A percentile compares a stretch with the other conserved stretches of the same genome.
Conservation (phyloP, 108 stramenopile genomes). For the Cyclostephanos tholiformis region DNA sequence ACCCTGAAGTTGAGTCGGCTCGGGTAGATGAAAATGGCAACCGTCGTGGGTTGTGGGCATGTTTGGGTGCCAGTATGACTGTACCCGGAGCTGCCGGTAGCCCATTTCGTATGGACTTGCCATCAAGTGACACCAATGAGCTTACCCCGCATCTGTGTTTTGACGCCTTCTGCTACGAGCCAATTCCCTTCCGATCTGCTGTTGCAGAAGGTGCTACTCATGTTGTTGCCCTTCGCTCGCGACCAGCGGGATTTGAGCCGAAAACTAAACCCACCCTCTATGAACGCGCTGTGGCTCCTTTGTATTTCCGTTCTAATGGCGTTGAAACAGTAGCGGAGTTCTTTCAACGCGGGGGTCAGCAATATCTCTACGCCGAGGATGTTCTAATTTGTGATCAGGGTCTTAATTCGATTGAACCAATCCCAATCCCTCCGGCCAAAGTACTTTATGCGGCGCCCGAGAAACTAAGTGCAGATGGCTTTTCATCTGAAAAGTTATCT, state of each 20-base stretch:
- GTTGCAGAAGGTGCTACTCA: constrained; percentile 84
- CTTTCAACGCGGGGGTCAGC: constrained; percentile 81
- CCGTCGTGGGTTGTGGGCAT: constrained; percentile 75
- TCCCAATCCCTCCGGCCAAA: constrained; percentile 71
- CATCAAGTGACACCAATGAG: constrained; percentile 20
- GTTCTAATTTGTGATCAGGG: constrained; percentile 71
- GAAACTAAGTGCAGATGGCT: constrained; percentile 15
- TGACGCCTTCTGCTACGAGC: constrained; percentile 88
- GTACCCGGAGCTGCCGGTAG: constrained; percentile 84
- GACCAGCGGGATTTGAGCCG: constrained; percentile 62
- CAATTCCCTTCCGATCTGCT: constrained; percentile 76
- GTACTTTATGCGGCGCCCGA: constrained; percentile 64
- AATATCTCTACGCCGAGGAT: constrained; percentile 83
- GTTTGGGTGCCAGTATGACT: constrained; percentile 78
- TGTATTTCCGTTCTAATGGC: constrained; percentile 74
- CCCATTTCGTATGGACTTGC: constrained; percentile 57
- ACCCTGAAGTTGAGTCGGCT: constrained; percentile 37
- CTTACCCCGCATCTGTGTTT: constrained; percentile 43
- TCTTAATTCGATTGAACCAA: constrained; percentile 32
- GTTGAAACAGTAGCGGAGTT: constrained; percentile 64
- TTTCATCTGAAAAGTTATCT: constrained; percentile 6
- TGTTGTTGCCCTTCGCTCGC: constrained; percentile 64
- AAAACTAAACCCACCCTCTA: constrained; percentile 72
- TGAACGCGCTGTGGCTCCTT: constrained; percentile 70
- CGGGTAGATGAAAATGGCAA: constrained; percentile 40